These are phyloP conservation scores for Exophiala xenobiotica DNA, from an alignment of 2,329 filamentous ascomycete species.

Conservation along the genomic window DNA sequence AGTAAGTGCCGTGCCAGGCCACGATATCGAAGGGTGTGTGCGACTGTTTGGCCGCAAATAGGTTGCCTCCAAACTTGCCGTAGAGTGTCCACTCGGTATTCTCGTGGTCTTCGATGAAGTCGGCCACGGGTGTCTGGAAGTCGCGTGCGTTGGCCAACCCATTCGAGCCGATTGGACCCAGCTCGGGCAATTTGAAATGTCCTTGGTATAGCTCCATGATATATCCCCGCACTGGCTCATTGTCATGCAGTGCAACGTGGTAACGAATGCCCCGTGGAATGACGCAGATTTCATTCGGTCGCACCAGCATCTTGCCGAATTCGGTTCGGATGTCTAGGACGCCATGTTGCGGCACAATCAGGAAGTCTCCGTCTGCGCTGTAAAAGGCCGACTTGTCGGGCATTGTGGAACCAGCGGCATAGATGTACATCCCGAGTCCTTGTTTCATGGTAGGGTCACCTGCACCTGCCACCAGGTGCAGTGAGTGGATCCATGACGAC, in stretches of 20 bases:
- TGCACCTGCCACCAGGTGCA: constrained; percentile 73
- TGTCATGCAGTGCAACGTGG: constrained; percentile 64
- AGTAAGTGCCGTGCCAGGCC: constrained; percentile 78
- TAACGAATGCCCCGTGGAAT: constrained; percentile 74
- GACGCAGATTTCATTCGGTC: constrained; percentile 74
- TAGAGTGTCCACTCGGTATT: constrained; percentile 55
- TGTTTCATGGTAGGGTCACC: constrained; percentile 77
- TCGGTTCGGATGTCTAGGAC: constrained; percentile 75
- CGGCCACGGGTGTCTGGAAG: constrained; percentile 70
- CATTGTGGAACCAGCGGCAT: constrained; percentile 78
- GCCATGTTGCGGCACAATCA: constrained; percentile 74
- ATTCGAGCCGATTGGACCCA: constrained; percentile 72
- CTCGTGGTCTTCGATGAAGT: constrained; percentile 61
- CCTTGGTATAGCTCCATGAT: constrained; percentile 73
- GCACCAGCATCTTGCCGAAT: constrained; percentile 70
- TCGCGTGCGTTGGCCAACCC: constrained; percentile 73
- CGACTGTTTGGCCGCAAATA: constrained; percentile 64
- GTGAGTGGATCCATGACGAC: constrained; percentile 66
- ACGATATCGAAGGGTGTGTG: constrained; percentile 78
- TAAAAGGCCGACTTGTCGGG: constrained; percentile 72
- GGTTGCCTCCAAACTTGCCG: constrained; percentile 65
- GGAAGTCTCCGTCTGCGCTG: constrained; percentile 75
- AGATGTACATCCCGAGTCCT: constrained; percentile 78
- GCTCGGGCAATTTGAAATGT: constrained; percentile 69
- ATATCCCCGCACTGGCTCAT: constrained; percentile 66